Base-by-base conservation (phyloP, 805 yeast species). In the Ogataea pignaliae region DNA sequence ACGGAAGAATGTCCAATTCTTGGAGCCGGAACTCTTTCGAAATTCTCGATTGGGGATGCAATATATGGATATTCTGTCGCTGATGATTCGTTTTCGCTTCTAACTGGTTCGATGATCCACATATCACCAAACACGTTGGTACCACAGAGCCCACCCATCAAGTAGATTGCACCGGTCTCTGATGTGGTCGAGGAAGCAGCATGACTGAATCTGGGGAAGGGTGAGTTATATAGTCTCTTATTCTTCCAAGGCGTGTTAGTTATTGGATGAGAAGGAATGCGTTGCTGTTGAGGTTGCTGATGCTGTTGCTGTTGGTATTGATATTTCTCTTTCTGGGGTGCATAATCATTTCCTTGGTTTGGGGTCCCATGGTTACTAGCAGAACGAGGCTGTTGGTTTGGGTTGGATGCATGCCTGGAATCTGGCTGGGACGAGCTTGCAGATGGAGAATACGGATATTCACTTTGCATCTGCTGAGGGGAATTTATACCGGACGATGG, bases 1-100 rank as follows among this genome's bases (percentile, higher is more conserved):
- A 90, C 85, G 1, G 95, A 76, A 6, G 96, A 88, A 65, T 93
- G 99, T 3, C 98, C 98, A 7, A 91, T 97, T 56, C 99, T 81
- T 30, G 98, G 97, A 15, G 96, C 91, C 2, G 97, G 97, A 14
- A 88, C 79, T 40, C 85, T 81, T 48, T 83, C 88, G 40, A 79
- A 78, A 47, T 85, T 86, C 47, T 85, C 87, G 40, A 83, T 73
- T 55, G 71, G 84, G 41, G 74, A 64, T 37, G 69, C 80, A 58
- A 57, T 65, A 52, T 65, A 67, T 53, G 59, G 68, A 39, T 59
- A 61, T 43, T 51, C 56, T 5, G 10, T 34, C n/a, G 18, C 32
- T 39, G 10, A 8, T 9, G 29, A 6, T 36, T 47, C 49, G 13
- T 39, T 18, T 5, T 55, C 55, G 29, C 39, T 40, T 34, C 59